Percentiles rank a stretch among this genome's conserved stretches.
phyloP scores from a whole-genome alignment of 2,329 filamentous ascomycete genomes.

The Intubia oerlemansii region DNA sequence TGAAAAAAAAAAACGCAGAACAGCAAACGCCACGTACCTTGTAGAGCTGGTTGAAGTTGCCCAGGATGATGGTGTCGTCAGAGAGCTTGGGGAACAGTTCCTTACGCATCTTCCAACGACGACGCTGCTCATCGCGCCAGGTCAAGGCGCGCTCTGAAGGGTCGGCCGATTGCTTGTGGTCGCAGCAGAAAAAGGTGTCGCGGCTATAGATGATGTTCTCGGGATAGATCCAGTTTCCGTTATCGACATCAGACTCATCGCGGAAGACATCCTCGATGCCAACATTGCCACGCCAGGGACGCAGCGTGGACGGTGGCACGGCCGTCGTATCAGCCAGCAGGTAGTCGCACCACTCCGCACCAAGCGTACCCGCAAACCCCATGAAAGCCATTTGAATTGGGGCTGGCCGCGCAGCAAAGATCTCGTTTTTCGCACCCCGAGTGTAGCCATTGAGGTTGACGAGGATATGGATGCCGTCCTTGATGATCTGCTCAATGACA shows the following conservation, averaged over 20 bases:
- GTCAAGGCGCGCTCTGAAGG: constrained; percentile 39
- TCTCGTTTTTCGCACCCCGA: constrained; percentile 84
- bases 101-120: constrained; percentile 83
- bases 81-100: constrained; percentile 67
- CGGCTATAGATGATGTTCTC: constrained; percentile 92
- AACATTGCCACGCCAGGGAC: constrained; percentile 57
- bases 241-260: constrained; percentile 44
- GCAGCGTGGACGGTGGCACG: constrained; percentile 60
- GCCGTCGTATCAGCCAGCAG: constrained; percentile 78
- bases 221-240: constrained; percentile 77
- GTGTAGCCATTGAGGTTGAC: constrained; percentile 98
- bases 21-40: constrained; percentile 54
- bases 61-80: constrained; percentile 75
- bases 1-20: constrained; percentile 1
- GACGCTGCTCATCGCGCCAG: constrained; percentile 67
- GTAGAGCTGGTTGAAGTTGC: constrained; percentile 97
- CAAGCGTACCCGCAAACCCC: constrained; percentile 91
- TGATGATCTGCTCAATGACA: constrained; percentile 66
- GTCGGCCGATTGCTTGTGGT: constrained; percentile 71
- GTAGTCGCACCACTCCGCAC: constrained; percentile 97
- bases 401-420: constrained; percentile 84
- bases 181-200: constrained; percentile 95
- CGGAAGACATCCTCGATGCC: constrained; percentile 47
- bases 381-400: constrained; percentile 99
- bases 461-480: constrained; percentile 80